phyloP scores from a whole-genome alignment of 1,284 basidiomycete genomes.

The Ustilago tritici region DNA sequence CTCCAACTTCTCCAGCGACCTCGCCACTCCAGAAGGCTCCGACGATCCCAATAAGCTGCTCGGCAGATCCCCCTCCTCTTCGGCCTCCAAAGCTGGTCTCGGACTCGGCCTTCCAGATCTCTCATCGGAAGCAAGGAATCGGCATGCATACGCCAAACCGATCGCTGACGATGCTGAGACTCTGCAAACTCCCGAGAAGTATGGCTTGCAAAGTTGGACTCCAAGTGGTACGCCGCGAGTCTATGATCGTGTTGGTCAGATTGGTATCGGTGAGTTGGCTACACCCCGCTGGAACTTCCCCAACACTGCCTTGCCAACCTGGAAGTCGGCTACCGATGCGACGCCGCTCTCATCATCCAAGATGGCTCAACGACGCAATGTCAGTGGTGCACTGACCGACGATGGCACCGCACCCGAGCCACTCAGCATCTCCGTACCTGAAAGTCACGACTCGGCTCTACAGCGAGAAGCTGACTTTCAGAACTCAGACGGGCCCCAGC shows the following conservation, averaged over 20 bases:
- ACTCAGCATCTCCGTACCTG: conserved; percentile 24
- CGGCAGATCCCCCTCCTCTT: conserved; percentile 16
- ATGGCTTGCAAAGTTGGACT: conserved; percentile 21
- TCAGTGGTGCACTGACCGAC: conserved; percentile 43
- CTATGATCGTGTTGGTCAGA: conserved; percentile 84
- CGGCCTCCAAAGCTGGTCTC: conserved; percentile 25
- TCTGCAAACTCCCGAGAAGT: conserved; percentile 52
- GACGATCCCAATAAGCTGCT: conserved; percentile 38
- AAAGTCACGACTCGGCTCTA: conserved; percentile 23
- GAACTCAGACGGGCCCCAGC: conserved; percentile 12
- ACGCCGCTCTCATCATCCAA: conserved; percentile 33
- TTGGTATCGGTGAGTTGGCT: conserved; percentile 94
- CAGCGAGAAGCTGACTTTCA: conserved; percentile 9
- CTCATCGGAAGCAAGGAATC: conserved; percentile 15
- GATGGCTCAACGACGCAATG: conserved; percentile 26
- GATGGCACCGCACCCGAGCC: conserved; percentile 34
- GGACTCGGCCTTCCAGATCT: conserved; percentile 54
- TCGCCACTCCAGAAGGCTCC: conserved; percentile 41
- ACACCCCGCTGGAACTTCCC: conserved; percentile 86
- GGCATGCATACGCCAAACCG: conserved; percentile 4
- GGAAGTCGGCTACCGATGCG: conserved; percentile 21
- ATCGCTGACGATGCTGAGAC: conserved; percentile 6
- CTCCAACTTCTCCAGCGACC: conserved; percentile 55
- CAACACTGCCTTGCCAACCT: conserved; percentile 25
- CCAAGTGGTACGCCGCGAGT: conserved; percentile 39